Evolutionary conservation across 2,329 filamentous ascomycete species (phyloP).

Genomic region (Trichoderma koningii): DNA sequence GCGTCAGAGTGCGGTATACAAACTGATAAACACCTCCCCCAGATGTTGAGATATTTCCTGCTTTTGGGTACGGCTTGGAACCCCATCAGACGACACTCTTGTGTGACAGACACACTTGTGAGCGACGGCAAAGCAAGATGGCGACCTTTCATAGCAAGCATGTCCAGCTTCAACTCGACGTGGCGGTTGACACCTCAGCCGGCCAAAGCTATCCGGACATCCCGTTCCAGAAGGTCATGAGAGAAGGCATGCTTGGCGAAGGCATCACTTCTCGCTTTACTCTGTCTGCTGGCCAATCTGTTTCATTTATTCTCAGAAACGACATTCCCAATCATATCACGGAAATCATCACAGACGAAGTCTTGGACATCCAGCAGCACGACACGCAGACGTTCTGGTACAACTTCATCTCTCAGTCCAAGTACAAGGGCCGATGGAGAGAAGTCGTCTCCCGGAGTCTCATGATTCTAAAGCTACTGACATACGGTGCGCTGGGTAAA

Average conservation of each 20-base stretch:
- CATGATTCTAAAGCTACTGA: slow-evolving; percentile 74
- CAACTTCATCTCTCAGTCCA: slow-evolving; percentile 70
- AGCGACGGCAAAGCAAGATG: slow-evolving; percentile 54
- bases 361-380: slow-evolving; percentile 65
- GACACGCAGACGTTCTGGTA: slow-evolving; percentile 73
- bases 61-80: slow-evolving; percentile 69
- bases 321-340: slow-evolving; percentile 61
- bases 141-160: slow-evolving; percentile 63
- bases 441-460: slow-evolving; percentile 72
- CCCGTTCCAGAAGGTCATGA: slow-evolving; percentile 56
- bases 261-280: slow-evolving; percentile 63
- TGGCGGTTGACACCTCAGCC: slow-evolving; percentile 62
- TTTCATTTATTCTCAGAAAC: slow-evolving; percentile 70
- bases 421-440: slow-evolving; percentile 71
- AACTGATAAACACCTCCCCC: neutral
- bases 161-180: slow-evolving; percentile 66
- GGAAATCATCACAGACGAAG: slow-evolving; percentile 56
- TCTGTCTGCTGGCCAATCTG: slow-evolving; percentile 65
- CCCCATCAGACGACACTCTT: slow-evolving; percentile 61
- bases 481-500: slow-evolving; percentile 52
- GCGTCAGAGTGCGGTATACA: neutral
- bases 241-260: slow-evolving; percentile 57
- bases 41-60: slow-evolving; percentile 72
- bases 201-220: slow-evolving; percentile 52
- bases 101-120: slow-evolving; percentile 45